Conservation (phyloP, 108 stramenopile genomes). For the Craspedostauros australis region DNA sequence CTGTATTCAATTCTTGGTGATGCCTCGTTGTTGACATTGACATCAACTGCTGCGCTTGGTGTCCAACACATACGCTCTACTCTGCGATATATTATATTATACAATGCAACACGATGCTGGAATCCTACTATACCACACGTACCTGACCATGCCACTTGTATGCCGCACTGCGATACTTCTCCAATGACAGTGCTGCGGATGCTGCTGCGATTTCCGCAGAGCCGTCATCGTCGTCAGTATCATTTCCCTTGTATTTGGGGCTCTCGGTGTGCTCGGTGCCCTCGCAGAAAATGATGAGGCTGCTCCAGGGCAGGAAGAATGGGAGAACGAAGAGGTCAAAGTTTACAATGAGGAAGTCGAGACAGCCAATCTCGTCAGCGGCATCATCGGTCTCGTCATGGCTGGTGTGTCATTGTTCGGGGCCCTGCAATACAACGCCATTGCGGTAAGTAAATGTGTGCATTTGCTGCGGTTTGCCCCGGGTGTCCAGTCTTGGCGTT, state of each 20-base stretch:
- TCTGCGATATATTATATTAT: too few species aligned
- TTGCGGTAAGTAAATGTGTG: too few species aligned
- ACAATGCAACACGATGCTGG: too few species aligned
- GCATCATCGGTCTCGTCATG: not conserved
- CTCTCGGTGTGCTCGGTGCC: not conserved
- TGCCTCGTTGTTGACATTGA: too few species aligned
- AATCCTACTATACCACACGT: too few species aligned
- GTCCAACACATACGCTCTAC: too few species aligned
- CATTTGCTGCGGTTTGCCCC: too few species aligned
- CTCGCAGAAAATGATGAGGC: not conserved
- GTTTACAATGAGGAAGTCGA: constrained; percentile 1
- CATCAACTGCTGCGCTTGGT: too few species aligned
- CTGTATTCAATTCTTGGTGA: too few species aligned
- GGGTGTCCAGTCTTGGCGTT: too few species aligned
- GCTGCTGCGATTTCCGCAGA: constrained; percentile 34
- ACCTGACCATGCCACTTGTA: too few species aligned
- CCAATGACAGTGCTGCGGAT: constrained; percentile 33
- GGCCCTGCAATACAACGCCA: constrained; percentile 18
- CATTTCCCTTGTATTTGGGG: not conserved
- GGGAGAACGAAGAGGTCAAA: not conserved
- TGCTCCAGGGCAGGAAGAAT: not conserved
- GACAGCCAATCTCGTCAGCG: not conserved
- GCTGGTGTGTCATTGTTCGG: constrained; percentile 11
- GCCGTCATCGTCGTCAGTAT: constrained; percentile 24
- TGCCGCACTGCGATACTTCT: too few species aligned